Conservation (phyloP, 2,329 filamentous ascomycete genomes). For the Gnomoniopsis sp. region DNA sequence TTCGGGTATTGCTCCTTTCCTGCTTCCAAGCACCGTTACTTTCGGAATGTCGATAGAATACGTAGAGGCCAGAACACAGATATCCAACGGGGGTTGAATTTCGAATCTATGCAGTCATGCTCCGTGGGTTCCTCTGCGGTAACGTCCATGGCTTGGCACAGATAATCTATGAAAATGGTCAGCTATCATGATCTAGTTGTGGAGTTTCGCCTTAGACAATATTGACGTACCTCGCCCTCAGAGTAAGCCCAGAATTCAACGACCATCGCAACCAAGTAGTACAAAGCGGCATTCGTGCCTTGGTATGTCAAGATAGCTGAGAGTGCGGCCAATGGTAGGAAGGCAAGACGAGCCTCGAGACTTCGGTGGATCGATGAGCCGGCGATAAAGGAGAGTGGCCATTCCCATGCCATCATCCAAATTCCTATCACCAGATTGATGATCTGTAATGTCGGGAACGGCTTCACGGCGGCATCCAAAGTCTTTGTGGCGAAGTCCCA, state of each 20-base stretch:
- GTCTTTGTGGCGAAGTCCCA: slow-evolving; percentile 95
- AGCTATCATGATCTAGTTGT: neutral
- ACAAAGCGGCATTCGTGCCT: slow-evolving; percentile 85
- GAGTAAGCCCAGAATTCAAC: slow-evolving; percentile 98
- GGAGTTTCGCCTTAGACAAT: neutral
- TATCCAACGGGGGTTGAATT: neutral
- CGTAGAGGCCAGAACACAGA: neutral
- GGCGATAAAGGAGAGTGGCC: slow-evolving; percentile 76
- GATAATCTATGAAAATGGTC: slow-evolving; percentile 49
- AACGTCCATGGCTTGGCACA: slow-evolving; percentile 69
- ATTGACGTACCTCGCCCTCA: slow-evolving; percentile 79
- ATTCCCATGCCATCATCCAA: slow-evolving; percentile 80
- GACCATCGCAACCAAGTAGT: slow-evolving; percentile 80
- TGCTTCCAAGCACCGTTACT: too few species aligned
- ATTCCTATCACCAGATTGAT: slow-evolving; percentile 84
- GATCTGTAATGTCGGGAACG: slow-evolving; percentile 82
- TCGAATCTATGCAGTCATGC: slow-evolving; percentile 3
- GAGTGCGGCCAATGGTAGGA: slow-evolving; percentile 76
- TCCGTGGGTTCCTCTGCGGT: slow-evolving; percentile 47
- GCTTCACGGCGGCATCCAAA: slow-evolving; percentile 81
- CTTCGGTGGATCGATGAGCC: slow-evolving; percentile 78
- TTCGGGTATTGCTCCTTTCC: too few species aligned
- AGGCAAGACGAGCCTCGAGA: slow-evolving; percentile 78
- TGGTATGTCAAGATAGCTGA: slow-evolving; percentile 81
- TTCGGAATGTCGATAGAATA: too few species aligned